Percentiles rank a stretch among this genome's conserved stretches.
Conservation (phyloP, 805 yeast species). For the Kodamaea leandrae region DNA sequence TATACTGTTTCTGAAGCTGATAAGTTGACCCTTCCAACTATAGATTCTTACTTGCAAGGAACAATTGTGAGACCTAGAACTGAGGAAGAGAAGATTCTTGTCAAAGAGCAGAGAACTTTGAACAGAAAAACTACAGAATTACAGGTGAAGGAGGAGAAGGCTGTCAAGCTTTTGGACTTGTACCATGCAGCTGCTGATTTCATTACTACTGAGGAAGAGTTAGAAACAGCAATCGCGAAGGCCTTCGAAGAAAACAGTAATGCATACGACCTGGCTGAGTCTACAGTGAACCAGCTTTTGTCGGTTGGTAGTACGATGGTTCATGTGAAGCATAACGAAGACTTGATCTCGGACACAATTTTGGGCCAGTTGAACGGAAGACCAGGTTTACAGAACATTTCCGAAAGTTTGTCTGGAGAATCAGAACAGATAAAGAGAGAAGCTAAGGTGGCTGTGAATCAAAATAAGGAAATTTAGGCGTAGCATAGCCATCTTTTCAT, state of each 20-base stretch:
- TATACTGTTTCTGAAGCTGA: slow-evolving; percentile 52
- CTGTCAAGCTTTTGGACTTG: slow-evolving; percentile 60
- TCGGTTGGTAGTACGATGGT: slow-evolving; percentile 30
- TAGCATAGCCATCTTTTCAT: not conserved
- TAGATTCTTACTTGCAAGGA: slow-evolving; percentile 62
- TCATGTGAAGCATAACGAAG: slow-evolving; percentile 30
- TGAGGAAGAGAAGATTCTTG: slow-evolving; percentile 57
- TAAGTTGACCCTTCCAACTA: slow-evolving; percentile 73
- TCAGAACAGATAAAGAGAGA: slow-evolving; percentile 34
- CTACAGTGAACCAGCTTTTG: slow-evolving; percentile 34
- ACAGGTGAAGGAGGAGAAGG: slow-evolving; percentile 49
- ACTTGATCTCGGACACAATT: slow-evolving; percentile 33
- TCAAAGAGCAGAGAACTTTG: slow-evolving; percentile 59
- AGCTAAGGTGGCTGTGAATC: slow-evolving; percentile 33
- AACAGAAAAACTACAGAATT: slow-evolving; percentile 62
- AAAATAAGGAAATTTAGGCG: slow-evolving; percentile 8
- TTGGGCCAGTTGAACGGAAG: slow-evolving; percentile 41
- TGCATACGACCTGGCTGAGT: slow-evolving; percentile 33
- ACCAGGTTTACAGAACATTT: slow-evolving; percentile 40
- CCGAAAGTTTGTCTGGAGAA: slow-evolving; percentile 40
- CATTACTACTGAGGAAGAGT: slow-evolving; percentile 69
- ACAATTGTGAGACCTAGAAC: slow-evolving; percentile 75
- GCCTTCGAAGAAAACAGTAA: slow-evolving; percentile 49
- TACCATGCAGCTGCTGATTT: slow-evolving; percentile 69
- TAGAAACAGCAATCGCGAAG: slow-evolving; percentile 54